Evolutionary conservation across 257 asterid genomes (phyloP).

Genomic region (Hygrophila difformis): DNA sequence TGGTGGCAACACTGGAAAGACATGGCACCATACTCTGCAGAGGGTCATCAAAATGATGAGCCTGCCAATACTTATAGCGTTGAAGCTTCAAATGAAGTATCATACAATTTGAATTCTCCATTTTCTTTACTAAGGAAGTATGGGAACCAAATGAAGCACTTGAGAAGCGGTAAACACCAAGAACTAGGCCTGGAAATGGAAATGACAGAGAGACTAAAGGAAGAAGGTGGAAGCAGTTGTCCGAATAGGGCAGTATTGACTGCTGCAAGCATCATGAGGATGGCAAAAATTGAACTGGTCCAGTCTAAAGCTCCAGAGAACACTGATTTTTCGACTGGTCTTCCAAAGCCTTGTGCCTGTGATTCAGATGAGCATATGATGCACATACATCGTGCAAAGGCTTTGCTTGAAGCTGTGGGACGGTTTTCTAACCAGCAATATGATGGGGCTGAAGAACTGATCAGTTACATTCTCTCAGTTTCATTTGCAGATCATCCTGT

Average conservation of each 20-base stretch:
- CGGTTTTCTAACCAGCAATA: slow-evolving; percentile 18
- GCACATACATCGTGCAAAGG: slow-evolving; percentile 1
- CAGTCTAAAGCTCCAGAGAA: background rate
- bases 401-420: slow-evolving; percentile 19
- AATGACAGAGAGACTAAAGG: background rate
- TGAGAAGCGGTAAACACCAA: slow-evolving; percentile 8
- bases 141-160: slow-evolving; percentile 9
- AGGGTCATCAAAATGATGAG: background rate
- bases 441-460: slow-evolving; percentile 25
- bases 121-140: slow-evolving; percentile 14
- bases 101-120: slow-evolving; percentile 1
- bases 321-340: background rate
- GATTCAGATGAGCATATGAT: slow-evolving; percentile 4
- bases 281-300: slow-evolving; percentile 5
- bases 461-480: slow-evolving; percentile 10
- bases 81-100: background rate
- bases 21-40: slow-evolving; percentile 5
- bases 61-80: background rate
- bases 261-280: slow-evolving; percentile 15
- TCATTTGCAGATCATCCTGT: slow-evolving; percentile 21
- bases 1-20: background rate
- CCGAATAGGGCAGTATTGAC: background rate
- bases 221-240: background rate
- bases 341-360: background rate
- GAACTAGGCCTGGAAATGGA: background rate